Percentiles rank a stretch among this genome's conserved stretches.
Evolutionary conservation across 768 basidiomycete genomes (phyloP).

Genomic region (Tricholomella constricta): DNA sequence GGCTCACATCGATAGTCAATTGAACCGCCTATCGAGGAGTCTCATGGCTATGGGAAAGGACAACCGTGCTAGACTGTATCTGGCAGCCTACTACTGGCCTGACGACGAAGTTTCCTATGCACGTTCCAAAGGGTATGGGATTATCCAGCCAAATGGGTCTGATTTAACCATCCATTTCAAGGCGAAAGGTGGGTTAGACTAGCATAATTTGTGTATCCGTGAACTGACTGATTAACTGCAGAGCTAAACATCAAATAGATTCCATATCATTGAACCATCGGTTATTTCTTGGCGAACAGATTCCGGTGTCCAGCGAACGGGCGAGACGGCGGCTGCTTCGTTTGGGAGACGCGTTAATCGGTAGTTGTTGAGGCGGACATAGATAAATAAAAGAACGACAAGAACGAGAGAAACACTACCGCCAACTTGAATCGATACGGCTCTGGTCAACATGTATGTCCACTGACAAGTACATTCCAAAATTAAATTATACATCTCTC

Average conservation of each 20-base stretch:
- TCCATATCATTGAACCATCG: background rate
- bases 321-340: slow-evolving; percentile 50
- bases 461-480: no score
- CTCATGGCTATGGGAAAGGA: slow-evolving; percentile 2
- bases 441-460: no score
- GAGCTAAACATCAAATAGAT: slow-evolving; percentile 1
- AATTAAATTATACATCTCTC: no score
- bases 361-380: slow-evolving; percentile 51
- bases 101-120: slow-evolving; percentile 1
- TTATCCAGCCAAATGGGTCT: slow-evolving; percentile 1
- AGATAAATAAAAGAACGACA: slow-evolving; percentile 26
- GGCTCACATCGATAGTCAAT: slow-evolving; percentile 2
- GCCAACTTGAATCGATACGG: no score
- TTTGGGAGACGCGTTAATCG: slow-evolving; percentile 53
- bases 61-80: background rate
- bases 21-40: background rate
- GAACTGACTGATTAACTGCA: slow-evolving; percentile 3
- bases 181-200: slow-evolving; percentile 4
- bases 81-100: slow-evolving; percentile 3
- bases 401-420: slow-evolving; percentile 7
- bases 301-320: slow-evolving; percentile 48
- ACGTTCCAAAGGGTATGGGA: slow-evolving; percentile 3
- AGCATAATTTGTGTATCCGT: slow-evolving; percentile 1
- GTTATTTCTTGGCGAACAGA: no score
- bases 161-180: slow-evolving; percentile 2